Evolutionary conservation across 2,329 filamentous ascomycete species (phyloP).

Genomic region (Alternaria longipes): DNA sequence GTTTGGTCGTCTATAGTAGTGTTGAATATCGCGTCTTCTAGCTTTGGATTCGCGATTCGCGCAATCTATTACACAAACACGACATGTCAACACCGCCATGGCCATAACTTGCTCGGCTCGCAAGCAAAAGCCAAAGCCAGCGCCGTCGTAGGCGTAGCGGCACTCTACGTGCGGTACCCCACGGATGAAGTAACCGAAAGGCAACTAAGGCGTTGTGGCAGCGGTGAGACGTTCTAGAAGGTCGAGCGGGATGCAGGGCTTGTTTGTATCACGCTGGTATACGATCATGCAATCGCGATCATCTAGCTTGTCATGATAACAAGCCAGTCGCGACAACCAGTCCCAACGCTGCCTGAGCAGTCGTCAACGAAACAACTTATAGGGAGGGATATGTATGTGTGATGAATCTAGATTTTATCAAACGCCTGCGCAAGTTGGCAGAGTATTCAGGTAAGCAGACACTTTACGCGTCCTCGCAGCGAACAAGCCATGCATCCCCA

Average conservation of each 20-base stretch:
- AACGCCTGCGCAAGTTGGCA: background rate
- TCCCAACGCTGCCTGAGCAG: background rate
- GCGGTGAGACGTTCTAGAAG: conserved; percentile 22
- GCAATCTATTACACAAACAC: conserved; percentile 19
- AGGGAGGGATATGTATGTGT: background rate
- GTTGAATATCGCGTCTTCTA: background rate
- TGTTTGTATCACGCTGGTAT: conserved; percentile 11
- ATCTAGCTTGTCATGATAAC: background rate
- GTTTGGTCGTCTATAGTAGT: conserved; percentile 1
- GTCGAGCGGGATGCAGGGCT: conserved; percentile 11
- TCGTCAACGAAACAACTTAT: background rate
- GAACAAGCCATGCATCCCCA: conserved; percentile 9
- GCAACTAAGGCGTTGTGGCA: conserved; percentile 13
- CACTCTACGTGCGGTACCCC: conserved; percentile 3
- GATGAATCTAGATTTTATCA: background rate
- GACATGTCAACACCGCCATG: conserved; percentile 5
- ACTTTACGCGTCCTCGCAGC: conserved; percentile 20
- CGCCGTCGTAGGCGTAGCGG: background rate
- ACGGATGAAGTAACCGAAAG: conserved; percentile 9
- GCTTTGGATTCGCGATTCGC: conserved; percentile 4
- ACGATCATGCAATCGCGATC: background rate
- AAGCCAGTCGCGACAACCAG: background rate
- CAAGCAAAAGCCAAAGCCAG: conserved; percentile 3
- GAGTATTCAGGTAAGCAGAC: background rate
- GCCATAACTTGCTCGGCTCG: background rate